A percentile compares a stretch with the other conserved stretches of the same genome.
Conservation (phyloP, 768 basidiomycete species). For the Artomyces pyxidatus region DNA sequence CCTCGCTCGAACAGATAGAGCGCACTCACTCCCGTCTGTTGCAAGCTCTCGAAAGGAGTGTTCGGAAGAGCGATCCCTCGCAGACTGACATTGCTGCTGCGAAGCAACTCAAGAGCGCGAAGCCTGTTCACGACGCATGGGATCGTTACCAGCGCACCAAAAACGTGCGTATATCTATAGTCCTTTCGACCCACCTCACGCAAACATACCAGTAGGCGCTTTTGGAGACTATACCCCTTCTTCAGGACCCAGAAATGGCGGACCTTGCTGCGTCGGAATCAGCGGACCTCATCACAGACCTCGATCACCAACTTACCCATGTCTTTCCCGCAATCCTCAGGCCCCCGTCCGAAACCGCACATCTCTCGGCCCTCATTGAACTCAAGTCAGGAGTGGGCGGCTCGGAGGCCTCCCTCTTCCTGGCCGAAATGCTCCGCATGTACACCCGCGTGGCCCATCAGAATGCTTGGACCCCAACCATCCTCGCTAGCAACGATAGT, state of each 20-base stretch:
- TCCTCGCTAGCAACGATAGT: slow-evolving; percentile 51
- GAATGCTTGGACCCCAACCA: slow-evolving; percentile 51
- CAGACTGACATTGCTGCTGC: neutral
- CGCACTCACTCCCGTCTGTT: too few relatives aligned
- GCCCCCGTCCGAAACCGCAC: slow-evolving; percentile 56
- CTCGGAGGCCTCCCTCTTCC: slow-evolving; percentile 78
- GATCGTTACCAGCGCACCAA: neutral
- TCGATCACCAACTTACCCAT: slow-evolving; percentile 19
- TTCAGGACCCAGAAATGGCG: slow-evolving; percentile 12
- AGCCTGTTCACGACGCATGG: slow-evolving; percentile 2
- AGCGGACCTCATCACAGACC: slow-evolving; percentile 1
- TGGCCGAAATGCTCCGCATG: slow-evolving; percentile 72
- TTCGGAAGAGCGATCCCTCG: neutral
- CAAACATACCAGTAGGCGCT: slow-evolving; percentile 8
- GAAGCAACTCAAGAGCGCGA: neutral
- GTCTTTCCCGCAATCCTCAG: slow-evolving; percentile 68
- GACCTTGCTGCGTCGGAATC: slow-evolving; percentile 13
- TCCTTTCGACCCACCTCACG: neutral
- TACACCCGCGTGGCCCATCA: slow-evolving; percentile 58
- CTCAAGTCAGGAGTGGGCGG: slow-evolving; percentile 92
- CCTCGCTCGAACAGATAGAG: too few relatives aligned
- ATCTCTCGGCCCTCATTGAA: slow-evolving; percentile 77
- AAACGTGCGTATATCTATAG: neutral
- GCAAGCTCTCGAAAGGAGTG: too few relatives aligned
- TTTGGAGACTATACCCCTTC: slow-evolving; percentile 8